Evolutionary conservation across 192 early-diverging fungal genomes (phyloP), one percentile per base, ranked within the genome.

Genomic region (Coemansia furcata): DNA sequence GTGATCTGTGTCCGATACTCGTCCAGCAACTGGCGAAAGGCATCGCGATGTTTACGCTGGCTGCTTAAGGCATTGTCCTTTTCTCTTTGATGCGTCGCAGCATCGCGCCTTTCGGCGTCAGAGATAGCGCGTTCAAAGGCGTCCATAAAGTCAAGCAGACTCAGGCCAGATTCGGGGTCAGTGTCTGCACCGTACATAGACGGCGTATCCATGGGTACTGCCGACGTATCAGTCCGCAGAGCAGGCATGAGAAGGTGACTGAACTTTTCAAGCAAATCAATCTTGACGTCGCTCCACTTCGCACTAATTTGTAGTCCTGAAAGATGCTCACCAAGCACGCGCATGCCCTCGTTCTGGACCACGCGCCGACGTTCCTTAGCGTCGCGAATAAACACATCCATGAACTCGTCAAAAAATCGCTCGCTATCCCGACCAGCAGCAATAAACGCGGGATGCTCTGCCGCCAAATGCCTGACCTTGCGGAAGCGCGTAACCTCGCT

Each of bases 91-190:
- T 81, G 77, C 40, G 81, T 76, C 37, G 88, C 87, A 3, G 72
- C 65, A 60, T 96, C 93, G 33, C 89, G 83, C 1, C 65, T 67
- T 57, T 87, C 86, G 57, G 90, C 89, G 60, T 92, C 50, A 2
- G 50, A 12, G 21, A 78, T 74, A 14, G 76, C 90, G 8, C 90
- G 87, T 58, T 96, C 94, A 85, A 88, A 99, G 0, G 88, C 88
- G 6, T 87, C 79, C 54, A 98, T 72, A 62, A 93, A 88, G 67
- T 97, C 95, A 26, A 92, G 78, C 65, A 90, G 83, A 54, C 90
- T 92, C 84, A 99, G 86, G 6, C 87, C 85, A 42, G 55, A 33
- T 62, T 77, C 76, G 6, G 76, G 80, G 47, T 78, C 73, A 43
- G 23, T 57, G 17, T 38, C 55, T 12, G 55, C 62, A 6, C 47